Conservation (phyloP, 192 early-diverging fungal species). For the Allomyces macrogynus region DNA sequence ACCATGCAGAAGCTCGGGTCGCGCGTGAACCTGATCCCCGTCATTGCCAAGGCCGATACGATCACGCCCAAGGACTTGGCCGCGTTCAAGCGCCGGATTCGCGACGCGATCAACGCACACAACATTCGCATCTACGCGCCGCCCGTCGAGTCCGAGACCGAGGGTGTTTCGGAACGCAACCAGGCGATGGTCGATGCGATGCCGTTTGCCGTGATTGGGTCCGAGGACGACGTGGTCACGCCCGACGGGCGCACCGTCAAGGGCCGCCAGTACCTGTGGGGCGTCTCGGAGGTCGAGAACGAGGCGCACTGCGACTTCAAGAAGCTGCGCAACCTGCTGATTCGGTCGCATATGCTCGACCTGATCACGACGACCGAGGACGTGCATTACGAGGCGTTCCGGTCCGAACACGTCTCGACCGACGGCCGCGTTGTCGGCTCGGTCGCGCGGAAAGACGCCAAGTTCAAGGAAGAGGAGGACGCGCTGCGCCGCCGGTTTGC, state of each 20-base stretch:
- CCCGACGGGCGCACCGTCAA: conserved; percentile 74
- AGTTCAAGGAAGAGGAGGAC: conserved; percentile 98
- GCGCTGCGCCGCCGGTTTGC: conserved; percentile 85
- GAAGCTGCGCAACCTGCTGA: conserved; percentile 86
- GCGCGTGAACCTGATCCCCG: conserved; percentile 91
- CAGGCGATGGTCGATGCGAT: conserved; percentile 68
- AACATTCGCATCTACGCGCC: conserved; percentile 81
- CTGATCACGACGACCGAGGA: conserved; percentile 86
- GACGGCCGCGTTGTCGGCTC: conserved; percentile 32
- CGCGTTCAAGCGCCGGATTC: conserved; percentile 86
- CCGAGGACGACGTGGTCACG: conserved; percentile 61
- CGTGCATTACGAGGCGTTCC: conserved; percentile 83
- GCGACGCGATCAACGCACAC: conserved; percentile 79
- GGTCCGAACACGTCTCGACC: conserved; percentile 67
- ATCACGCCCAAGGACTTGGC: conserved; percentile 75
- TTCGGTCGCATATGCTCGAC: conserved; percentile 95
- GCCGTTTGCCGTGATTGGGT: conserved; percentile 92
- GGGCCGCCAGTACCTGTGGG: conserved; percentile 95
- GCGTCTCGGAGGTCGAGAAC: conserved; percentile 97
- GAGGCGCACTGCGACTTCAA: conserved; percentile 96
- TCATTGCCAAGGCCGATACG: conserved; percentile 97
- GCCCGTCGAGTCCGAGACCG: conserved; percentile 77
- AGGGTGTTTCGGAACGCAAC: conserved; percentile 53
- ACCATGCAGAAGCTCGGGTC: conserved; percentile 94
- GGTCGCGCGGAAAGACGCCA: conserved; percentile 30